Conservation (phyloP, 108 stramenopile species). For the Aureococcus anophagefferens region DNA sequence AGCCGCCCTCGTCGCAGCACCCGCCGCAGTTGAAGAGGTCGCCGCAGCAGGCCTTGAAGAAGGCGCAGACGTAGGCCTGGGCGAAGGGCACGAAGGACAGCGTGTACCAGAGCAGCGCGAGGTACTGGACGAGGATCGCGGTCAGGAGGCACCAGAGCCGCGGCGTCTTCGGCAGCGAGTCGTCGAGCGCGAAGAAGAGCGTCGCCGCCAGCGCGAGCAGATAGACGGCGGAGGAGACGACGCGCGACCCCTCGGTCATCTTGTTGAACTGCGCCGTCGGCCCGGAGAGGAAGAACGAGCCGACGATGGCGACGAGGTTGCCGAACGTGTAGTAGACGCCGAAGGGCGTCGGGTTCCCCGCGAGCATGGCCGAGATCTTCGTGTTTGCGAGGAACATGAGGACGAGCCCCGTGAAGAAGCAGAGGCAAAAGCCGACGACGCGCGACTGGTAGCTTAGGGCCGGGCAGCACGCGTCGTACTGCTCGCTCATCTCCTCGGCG, state of each 20-base stretch:
- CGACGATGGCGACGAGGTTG: slow-evolving; percentile 3
- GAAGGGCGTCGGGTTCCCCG: slow-evolving; percentile 4
- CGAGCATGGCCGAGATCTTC: too few relatives aligned
- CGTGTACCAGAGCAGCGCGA: slow-evolving; percentile 18
- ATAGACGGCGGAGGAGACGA: slow-evolving; percentile 1
- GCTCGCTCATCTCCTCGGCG: too few relatives aligned
- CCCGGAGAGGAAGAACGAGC: slow-evolving; percentile 12
- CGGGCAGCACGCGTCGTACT: too few relatives aligned
- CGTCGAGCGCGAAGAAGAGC: slow-evolving; percentile 2
- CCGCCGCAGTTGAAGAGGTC: too few relatives aligned
- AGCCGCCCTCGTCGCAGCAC: too few relatives aligned
- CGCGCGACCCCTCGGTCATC: slow-evolving; percentile 1
- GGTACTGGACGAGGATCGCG: slow-evolving; percentile 5
- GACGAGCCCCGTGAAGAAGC: too few relatives aligned
- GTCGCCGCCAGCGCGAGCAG: slow-evolving; percentile 1
- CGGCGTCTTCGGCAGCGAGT: background rate
- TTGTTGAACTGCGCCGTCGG: slow-evolving; percentile 12
- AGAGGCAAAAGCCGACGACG: too few relatives aligned
- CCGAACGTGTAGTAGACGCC: slow-evolving; percentile 10
- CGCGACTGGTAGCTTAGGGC: too few relatives aligned
- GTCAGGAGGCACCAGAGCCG: background rate
- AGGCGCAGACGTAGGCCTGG: background rate
- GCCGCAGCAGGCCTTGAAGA: background rate
- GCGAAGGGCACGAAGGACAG: slow-evolving; percentile 15
- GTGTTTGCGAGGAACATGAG: too few relatives aligned